phyloP scores from a whole-genome alignment of 2,329 filamentous ascomycete genomes.

The Lachnellula subtilissima region DNA sequence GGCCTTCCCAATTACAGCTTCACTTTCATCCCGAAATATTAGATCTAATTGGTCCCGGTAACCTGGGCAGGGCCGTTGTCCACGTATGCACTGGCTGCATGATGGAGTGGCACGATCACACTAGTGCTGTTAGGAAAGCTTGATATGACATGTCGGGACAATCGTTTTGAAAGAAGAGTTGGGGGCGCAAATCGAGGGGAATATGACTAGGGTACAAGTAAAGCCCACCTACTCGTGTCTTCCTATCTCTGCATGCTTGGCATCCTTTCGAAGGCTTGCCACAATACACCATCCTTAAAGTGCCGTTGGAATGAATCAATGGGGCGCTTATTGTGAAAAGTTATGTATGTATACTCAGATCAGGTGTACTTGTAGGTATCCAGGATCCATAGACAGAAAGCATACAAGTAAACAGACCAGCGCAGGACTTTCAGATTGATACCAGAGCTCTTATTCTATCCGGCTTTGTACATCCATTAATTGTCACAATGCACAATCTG shows the following conservation, averaged over 20 bases:
- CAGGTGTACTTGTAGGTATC: background rate
- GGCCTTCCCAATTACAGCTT: slow-evolving; percentile 47
- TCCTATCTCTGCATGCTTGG: slow-evolving; percentile 48
- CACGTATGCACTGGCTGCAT: slow-evolving; percentile 50
- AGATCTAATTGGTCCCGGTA: slow-evolving; percentile 52
- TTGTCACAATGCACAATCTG: too few species aligned
- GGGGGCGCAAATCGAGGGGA: background rate
- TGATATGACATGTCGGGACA: background rate
- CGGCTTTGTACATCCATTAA: background rate
- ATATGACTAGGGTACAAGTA: background rate
- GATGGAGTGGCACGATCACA: slow-evolving; percentile 47
- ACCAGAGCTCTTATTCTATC: background rate
- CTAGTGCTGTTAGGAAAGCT: slow-evolving; percentile 29
- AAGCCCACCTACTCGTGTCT: slow-evolving; percentile 44
- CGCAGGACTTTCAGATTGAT: background rate
- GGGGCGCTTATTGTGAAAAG: background rate
- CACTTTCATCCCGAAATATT: slow-evolving; percentile 53
- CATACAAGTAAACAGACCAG: background rate
- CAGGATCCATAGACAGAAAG: background rate
- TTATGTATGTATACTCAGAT: background rate
- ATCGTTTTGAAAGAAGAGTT: background rate
- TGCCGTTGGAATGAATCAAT: background rate
- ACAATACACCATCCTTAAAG: slow-evolving; percentile 37
- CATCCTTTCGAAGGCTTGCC: slow-evolving; percentile 53
- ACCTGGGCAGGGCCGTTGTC: slow-evolving; percentile 46